Percentiles rank a stretch among this genome's conserved stretches.
phyloP scores from a whole-genome alignment of 805 yeast genomes.

The Kodamaea restingae region DNA sequence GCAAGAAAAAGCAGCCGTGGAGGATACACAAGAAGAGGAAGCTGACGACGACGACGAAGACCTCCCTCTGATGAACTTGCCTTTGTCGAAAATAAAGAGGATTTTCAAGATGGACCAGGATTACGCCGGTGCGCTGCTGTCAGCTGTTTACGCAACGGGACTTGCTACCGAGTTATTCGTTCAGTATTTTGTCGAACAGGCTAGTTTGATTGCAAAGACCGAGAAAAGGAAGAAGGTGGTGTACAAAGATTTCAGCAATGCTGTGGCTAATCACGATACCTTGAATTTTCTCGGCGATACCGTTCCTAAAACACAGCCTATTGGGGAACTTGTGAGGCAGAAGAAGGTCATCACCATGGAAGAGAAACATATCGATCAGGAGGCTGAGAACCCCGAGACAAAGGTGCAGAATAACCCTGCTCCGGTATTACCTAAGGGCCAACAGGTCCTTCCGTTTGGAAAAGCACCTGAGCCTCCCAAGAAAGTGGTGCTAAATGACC shows the following conservation, averaged over 20 bases:
- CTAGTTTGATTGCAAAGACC: slow-evolving; percentile 57
- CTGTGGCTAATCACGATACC: slow-evolving; percentile 56
- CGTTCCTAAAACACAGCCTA: slow-evolving; percentile 57
- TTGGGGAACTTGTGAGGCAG: slow-evolving; percentile 43
- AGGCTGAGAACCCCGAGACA: slow-evolving; percentile 6
- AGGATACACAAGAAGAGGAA: slow-evolving; percentile 8
- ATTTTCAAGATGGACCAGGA: slow-evolving; percentile 76
- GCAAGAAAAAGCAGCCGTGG: slow-evolving; percentile 9
- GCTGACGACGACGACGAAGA: slow-evolving; percentile 11
- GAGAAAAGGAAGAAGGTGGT: slow-evolving; percentile 66
- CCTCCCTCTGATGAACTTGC: slow-evolving; percentile 32
- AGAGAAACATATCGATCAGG: slow-evolving; percentile 7
- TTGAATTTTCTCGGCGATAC: slow-evolving; percentile 61
- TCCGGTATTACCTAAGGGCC: slow-evolving; percentile 30
- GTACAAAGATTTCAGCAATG: slow-evolving; percentile 66
- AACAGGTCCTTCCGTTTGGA: slow-evolving; percentile 32
- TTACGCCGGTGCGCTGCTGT: slow-evolving; percentile 59
- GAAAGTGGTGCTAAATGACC: slow-evolving; percentile 33
- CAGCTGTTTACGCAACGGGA: slow-evolving; percentile 71
- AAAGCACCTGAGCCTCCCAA: slow-evolving; percentile 14
- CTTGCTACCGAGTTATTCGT: slow-evolving; percentile 76
- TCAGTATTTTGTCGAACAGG: slow-evolving; percentile 67
- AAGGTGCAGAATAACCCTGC: slow-evolving; percentile 16
- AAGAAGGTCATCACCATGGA: slow-evolving; percentile 29
- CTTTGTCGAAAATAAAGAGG: slow-evolving; percentile 64